phyloP scores from a whole-genome alignment of 2,329 filamentous ascomycete genomes.

The Boeremia lycopersici region DNA sequence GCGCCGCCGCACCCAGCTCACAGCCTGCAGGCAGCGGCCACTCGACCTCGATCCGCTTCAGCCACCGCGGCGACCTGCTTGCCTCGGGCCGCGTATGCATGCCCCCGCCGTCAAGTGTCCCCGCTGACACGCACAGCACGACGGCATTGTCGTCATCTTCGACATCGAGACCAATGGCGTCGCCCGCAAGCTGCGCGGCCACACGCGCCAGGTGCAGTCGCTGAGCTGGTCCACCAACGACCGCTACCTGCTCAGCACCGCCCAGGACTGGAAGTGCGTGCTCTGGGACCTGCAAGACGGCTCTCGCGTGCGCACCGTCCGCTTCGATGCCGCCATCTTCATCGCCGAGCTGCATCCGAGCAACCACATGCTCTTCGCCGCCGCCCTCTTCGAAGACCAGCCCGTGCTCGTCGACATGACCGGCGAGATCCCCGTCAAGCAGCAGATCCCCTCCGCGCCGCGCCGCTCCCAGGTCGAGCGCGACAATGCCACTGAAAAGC shows the following conservation, averaged over 20 bases:
- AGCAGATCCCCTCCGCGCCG: slow-evolving; percentile 79
- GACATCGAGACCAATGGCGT: slow-evolving; percentile 98
- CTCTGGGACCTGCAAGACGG: slow-evolving; percentile 88
- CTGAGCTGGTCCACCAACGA: slow-evolving; percentile 94
- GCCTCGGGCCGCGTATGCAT: slow-evolving; percentile 79
- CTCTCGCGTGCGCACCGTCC: slow-evolving; percentile 77
- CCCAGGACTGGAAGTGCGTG: slow-evolving; percentile 95
- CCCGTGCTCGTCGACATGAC: slow-evolving; percentile 85
- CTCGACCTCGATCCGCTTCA: slow-evolving; percentile 79
- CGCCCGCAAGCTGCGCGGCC: slow-evolving; percentile 89
- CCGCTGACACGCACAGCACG: slow-evolving; percentile 55
- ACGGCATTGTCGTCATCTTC: slow-evolving; percentile 94
- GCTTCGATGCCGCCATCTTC: slow-evolving; percentile 92
- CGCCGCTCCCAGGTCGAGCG: slow-evolving; percentile 73
- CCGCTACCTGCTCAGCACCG: slow-evolving; percentile 87
- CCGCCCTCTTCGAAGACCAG: slow-evolving; percentile 91
- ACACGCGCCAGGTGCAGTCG: slow-evolving; percentile 92
- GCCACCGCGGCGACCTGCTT: slow-evolving; percentile 90
- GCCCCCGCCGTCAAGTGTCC: background rate
- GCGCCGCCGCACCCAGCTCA: slow-evolving; percentile 19
- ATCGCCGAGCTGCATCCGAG: slow-evolving; percentile 93
- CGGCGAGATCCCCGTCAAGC: slow-evolving; percentile 71
- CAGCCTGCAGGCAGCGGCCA: slow-evolving; percentile 61
- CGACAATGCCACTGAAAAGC: slow-evolving; percentile 80
- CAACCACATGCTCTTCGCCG: slow-evolving; percentile 85